Base-by-base conservation (phyloP, 163 green algal species). In the Chlamydomonas reinhardtii region DNA sequence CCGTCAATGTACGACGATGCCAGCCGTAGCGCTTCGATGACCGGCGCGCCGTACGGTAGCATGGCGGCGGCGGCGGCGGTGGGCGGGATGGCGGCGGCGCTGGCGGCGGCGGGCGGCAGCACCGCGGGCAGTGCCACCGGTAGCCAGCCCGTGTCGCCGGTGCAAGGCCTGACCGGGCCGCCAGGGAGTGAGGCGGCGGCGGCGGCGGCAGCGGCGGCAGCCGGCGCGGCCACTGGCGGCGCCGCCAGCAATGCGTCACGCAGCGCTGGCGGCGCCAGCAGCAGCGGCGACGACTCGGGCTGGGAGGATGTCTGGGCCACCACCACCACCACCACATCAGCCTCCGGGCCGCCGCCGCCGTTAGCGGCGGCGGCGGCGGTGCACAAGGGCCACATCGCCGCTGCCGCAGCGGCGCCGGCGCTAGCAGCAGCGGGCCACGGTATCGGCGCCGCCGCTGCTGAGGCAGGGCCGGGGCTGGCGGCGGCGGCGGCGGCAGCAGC, bases 281-380 rank as follows among this genome's bases (percentile, higher is more conserved):
- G 79, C 68, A 74, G 77, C 65, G 32, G 77, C 31, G 48, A 19
- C 5, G 69, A 74, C 35, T 54, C 34, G 4, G 69, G 73, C 19
- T 85, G 79, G 79, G 79, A 85, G 79, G 79, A 85, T 27, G 79
- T 77, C 12, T 85, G 79, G 79, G 68, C 72, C 1, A 12, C 52
- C 22, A 54, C 78, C 17, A 76, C 78, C 1, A 37, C 32, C 32
- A 35, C 52, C 2, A 20, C 48, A 56, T 20, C 48, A 56, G 48
- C 48, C 39, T 48, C 39, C 5, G 39, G 39, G 39, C 39, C 39
- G 39, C 5, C 39, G 39, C 5, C 8, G 39, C 5, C 39, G 39
- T 5, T 5, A 14, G 48, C 9, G 14, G 48, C 12, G 14, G 48
- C 12, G 48, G 12, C 11, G 48, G 48, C 12, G 14, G 9, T 2